Conservation (phyloP, 257 asterid genomes). For the Capsicum rhomboideum region DNA sequence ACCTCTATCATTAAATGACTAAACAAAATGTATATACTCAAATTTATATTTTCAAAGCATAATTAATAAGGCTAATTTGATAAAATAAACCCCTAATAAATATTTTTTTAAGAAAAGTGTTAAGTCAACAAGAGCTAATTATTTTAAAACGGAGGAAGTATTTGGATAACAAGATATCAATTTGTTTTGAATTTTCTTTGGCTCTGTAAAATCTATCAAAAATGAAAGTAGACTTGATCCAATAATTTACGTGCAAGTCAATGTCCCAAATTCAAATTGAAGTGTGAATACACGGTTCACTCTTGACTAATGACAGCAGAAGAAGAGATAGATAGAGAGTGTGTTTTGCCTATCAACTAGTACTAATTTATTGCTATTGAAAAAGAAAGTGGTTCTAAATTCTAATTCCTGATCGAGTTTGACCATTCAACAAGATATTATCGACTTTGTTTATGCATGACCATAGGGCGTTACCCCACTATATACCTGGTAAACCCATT, state of each 20-base stretch:
- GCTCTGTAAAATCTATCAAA: not conserved
- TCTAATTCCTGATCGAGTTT: not conserved
- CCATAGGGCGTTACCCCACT: too few species aligned
- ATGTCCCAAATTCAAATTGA: not conserved
- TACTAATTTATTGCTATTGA: not conserved
- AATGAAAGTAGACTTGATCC: not conserved
- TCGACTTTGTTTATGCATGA: not conserved
- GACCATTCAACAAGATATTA: not conserved
- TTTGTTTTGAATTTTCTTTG: not conserved
- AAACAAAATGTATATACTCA: too few species aligned
- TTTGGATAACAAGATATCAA: not conserved
- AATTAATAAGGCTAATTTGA: too few species aligned
- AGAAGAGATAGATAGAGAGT: not conserved
- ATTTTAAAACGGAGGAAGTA: too few species aligned
- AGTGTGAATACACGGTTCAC: not conserved
- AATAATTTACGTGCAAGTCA: not conserved
- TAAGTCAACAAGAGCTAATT: too few species aligned
- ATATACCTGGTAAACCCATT: not conserved
- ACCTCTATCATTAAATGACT: too few species aligned
- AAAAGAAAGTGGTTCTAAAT: not conserved
- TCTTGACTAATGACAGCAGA: not conserved
- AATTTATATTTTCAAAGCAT: too few species aligned
- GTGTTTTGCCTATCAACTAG: not conserved
- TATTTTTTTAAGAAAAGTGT: too few species aligned
- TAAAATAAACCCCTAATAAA: too few species aligned